Evolutionary conservation across 108 stramenopile species (phyloP), one percentile per base, ranked within the genome.

Genomic region (Skeletonema menzelii): DNA sequence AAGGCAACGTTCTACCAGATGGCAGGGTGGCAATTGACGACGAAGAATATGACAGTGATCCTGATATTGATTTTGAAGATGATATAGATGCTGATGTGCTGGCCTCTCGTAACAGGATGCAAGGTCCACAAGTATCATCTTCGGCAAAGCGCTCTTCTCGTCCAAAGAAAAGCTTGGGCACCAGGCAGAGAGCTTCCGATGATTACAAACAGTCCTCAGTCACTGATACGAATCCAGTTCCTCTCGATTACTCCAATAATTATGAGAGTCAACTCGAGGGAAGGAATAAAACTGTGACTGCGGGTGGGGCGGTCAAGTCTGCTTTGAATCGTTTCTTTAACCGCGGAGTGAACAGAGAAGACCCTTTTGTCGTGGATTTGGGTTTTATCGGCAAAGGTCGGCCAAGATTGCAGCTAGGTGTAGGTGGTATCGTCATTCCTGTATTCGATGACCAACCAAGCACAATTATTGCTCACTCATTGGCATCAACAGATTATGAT

Each of bases 361-460:
- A 94, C 75, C 89, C 90, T 44, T 90, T 91, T 63, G 59, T 86
- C 53, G 96, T 98, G 10, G 87, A 96, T 75, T 79, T 98, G 55
- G 95, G 96, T 8, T 80, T 95, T 15, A 95, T 98, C 58, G 84
- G 72, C 5, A 87, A 93, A 61, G 97, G 97, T 11, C 75, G 97
- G 61, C 95, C 94, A 24, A 70, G 95, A 28, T 86, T 98, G 3
- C 89, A 91, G 56, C 92, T 96, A 8, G 96, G 97, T 10, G 84
- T 88, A 11, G 81, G 92, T 66, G 96, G 96, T 28, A 82, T 94
- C 59, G 88, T 98, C 47, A 84, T 98, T 35, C 94, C 93, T 28
- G 98, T 98, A 1, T 82, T 94, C 63, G 98, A 98, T 70, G 96
- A 98, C 35, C 92, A 95, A 56, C 90, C 93, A 0, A 91, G 91